phyloP scores from a whole-genome alignment of 192 early-diverging fungal species.

The Linnemannia exigua region DNA sequence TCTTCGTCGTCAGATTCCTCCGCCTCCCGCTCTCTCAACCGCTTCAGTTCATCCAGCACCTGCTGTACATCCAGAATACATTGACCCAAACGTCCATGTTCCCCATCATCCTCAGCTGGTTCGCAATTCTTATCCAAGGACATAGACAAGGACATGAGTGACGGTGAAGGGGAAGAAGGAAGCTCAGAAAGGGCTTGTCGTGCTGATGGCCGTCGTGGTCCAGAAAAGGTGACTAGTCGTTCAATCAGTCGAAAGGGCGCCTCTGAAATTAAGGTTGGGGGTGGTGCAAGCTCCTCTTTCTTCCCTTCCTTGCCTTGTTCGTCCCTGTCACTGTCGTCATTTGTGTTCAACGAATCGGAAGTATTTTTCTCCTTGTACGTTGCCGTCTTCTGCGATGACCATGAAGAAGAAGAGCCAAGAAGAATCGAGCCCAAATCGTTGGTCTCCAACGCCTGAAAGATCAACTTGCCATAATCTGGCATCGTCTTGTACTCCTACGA shows the following conservation, averaged over 20 bases:
- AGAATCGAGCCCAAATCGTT: constrained; percentile 24
- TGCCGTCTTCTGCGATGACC: not conserved
- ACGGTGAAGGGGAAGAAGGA: not conserved
- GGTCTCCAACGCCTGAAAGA: constrained; percentile 32
- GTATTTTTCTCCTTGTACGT: not conserved
- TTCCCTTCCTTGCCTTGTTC: too few species aligned
- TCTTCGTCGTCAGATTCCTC: constrained; percentile 19
- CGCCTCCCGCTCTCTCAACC: not conserved
- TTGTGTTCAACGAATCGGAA: not conserved
- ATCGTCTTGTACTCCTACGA: constrained; percentile 36
- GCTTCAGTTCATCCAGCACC: constrained; percentile 12
- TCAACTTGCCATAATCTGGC: constrained; percentile 52
- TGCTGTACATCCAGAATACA: constrained; percentile 13
- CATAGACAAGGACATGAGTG: too few species aligned
- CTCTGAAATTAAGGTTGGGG: constrained; percentile 18
- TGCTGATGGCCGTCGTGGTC: constrained; percentile 21
- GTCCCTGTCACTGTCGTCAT: not conserved
- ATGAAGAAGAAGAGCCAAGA: not conserved
- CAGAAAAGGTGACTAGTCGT: constrained; percentile 31
- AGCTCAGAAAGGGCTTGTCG: constrained; percentile 12
- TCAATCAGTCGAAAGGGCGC: constrained; percentile 36
- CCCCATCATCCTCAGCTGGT: not conserved
- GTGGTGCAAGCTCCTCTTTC: not conserved
- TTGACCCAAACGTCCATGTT: not conserved
- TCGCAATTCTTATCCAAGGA: not conserved